Conservation (phyloP, 169 alveolate species). For the Sarcocystis neurona region DNA sequence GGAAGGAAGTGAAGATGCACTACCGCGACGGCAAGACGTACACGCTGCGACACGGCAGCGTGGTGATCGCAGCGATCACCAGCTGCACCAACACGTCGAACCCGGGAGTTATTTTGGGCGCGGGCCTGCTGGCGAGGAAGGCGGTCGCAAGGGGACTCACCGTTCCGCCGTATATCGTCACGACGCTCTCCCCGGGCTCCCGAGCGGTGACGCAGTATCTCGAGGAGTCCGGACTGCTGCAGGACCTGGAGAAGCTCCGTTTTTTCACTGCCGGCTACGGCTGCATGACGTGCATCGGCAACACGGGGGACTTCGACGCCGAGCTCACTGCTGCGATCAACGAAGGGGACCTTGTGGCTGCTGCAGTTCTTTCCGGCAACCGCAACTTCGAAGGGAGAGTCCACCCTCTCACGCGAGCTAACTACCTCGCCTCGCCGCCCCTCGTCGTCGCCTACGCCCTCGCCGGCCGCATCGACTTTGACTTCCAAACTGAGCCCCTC, state of each 20-base stretch:
- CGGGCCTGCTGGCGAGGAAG: conserved; percentile 93
- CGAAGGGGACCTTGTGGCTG: conserved; percentile 87
- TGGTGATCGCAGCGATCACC: conserved; percentile 95
- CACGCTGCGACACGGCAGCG: conserved; percentile 89
- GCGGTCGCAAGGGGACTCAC: conserved; percentile 76
- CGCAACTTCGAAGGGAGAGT: conserved; percentile 97
- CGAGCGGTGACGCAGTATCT: conserved; percentile 52
- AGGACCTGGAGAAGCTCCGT: conserved; percentile 77
- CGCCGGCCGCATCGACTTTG: conserved; percentile 93
- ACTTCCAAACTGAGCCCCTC: conserved; percentile 90
- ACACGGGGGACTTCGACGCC: conserved; percentile 93
- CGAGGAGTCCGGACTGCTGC: conserved; percentile 37
- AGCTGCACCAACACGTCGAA: conserved; percentile 96
- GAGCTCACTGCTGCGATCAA: conserved; percentile 90
- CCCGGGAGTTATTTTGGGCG: conserved; percentile 96
- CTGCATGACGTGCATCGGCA: conserved; percentile 98
- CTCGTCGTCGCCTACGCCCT: conserved; percentile 95
- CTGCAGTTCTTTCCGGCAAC: conserved; percentile 95
- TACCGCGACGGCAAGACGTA: conserved; percentile 40
- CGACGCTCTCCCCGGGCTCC: conserved; percentile 94
- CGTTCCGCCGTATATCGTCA: conserved; percentile 88
- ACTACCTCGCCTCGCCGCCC: conserved; percentile 96
- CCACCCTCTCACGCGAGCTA: conserved; percentile 94
- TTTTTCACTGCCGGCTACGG: conserved; percentile 95
- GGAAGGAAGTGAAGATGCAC: background rate